Base-by-base conservation (phyloP, 2,329 filamentous ascomycete genomes). In the Exophiala spinifera region DNA sequence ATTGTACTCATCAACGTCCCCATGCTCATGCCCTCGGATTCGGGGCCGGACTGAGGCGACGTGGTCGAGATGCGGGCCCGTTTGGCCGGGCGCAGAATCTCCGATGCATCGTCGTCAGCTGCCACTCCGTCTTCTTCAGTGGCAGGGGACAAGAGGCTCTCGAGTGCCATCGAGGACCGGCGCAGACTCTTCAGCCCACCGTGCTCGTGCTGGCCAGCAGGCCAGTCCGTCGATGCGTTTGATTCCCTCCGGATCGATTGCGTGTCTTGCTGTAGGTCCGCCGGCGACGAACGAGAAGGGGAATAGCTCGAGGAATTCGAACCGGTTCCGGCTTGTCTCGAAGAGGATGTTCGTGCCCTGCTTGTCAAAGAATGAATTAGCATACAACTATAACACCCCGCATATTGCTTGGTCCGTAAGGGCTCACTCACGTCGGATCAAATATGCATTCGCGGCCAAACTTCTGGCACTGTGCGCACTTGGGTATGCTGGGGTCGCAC, bases 401-500 rank as follows among this genome's bases (percentile, higher is more conserved):
- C n/a, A n/a, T n/a, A n/a, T n/a, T n/a, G n/a, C n/a, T n/a, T n/a
- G n/a, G n/a, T n/a, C n/a, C n/a, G n/a, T n/a, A 36, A 4, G 37
- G 40, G 14, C 15, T 31, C 14, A 49, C 56, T 59, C 53, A 92
- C 88, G 88, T 88, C 72, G 88, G 89, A 72, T 89, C 88, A 67
- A 90, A 91, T 71, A 86, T 86, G 80, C 91, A 96, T 15, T 87
- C 78, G 45, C 89, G 82, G 52, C 91, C 89, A 67, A 92, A 92
- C 74, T 95, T 96, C 68, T 94, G 87, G 69, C 91, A 96, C 72
- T 96, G 91, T 50, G 91, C 82, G 65, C 91, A 96, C 63, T 89
- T 90, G 36, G 88, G 88, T 61, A 84, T 87, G 64, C 91, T 90
- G 1, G 91, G 91, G 61, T 96, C 90, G 67, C 91, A 96, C 71